Conservation (phyloP, 345 rosid genomes). For the Acer campestre region DNA sequence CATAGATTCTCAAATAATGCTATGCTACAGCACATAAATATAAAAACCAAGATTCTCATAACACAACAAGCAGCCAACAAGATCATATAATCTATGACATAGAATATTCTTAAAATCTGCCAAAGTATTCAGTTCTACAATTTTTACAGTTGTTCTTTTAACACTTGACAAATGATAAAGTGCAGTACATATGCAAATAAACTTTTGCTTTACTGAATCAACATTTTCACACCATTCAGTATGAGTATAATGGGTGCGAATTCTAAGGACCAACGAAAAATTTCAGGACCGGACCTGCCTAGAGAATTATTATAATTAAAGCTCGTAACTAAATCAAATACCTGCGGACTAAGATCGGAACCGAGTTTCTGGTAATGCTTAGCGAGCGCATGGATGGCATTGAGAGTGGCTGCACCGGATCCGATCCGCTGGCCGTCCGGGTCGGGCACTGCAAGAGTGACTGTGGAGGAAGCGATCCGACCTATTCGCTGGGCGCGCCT, state of each 20-base stretch:
- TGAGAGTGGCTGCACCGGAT: conserved; percentile 96
- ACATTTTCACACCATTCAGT: too few species aligned
- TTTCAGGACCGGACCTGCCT: too few species aligned
- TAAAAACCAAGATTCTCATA: background rate
- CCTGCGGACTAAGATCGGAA: conserved; percentile 36
- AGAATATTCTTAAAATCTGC: background rate
- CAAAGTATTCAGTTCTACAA: background rate
- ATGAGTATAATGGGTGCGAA: too few species aligned
- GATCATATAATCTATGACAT: background rate
- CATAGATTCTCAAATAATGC: conserved; percentile 7
- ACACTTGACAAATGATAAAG: too few species aligned
- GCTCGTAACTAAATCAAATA: conserved; percentile 13
- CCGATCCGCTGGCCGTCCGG: conserved; percentile 92
- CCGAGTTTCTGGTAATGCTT: conserved; percentile 45
- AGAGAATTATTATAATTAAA: too few species aligned
- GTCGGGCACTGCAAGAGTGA: conserved; percentile 88
- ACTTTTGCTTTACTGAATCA: too few species aligned
- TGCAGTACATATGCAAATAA: too few species aligned
- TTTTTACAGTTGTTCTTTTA: background rate
- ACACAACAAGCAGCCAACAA: background rate
- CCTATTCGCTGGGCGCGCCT: conserved; percentile 78
- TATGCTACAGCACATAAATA: conserved; percentile 1
- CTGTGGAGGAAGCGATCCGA: conserved; percentile 76
- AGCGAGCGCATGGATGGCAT: conserved; percentile 78
- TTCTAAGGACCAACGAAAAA: too few species aligned